Conservation (phyloP, 2,329 filamentous ascomycete species). For the Ascochyta pisi region DNA sequence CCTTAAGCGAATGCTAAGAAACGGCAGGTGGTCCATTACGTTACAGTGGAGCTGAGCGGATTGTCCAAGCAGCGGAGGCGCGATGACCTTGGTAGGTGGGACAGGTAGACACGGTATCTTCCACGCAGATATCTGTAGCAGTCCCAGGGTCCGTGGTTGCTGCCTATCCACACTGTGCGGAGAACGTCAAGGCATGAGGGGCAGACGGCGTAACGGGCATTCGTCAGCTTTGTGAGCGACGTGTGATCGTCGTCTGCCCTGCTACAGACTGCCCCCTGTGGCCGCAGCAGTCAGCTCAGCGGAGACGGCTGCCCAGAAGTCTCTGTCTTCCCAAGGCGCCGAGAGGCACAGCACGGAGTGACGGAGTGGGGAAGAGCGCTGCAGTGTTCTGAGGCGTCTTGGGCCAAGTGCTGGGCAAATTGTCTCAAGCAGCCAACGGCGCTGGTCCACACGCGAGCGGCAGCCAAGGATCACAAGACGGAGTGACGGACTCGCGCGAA, state of each 20-base stretch:
- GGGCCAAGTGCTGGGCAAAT: slow-evolving; percentile 36
- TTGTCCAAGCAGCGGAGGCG: slow-evolving; percentile 30
- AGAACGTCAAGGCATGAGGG: slow-evolving; percentile 1
- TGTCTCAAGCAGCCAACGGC: slow-evolving; percentile 22
- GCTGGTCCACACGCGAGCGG: slow-evolving; percentile 17
- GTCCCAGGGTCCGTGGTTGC: slow-evolving; percentile 1
- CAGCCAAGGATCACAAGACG: slow-evolving; percentile 38
- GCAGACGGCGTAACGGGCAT: slow-evolving; percentile 1
- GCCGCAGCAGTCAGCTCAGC: slow-evolving; percentile 18
- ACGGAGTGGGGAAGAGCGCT: slow-evolving; percentile 16
- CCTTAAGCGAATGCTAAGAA: slow-evolving; percentile 32
- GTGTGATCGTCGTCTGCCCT: slow-evolving; percentile 4
- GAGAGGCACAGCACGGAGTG: slow-evolving; percentile 22
- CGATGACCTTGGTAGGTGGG: slow-evolving; percentile 22
- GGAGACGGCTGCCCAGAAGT: slow-evolving; percentile 18
- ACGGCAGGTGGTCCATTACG: slow-evolving; percentile 33
- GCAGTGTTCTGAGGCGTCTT: slow-evolving; percentile 23
- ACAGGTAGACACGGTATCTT: slow-evolving; percentile 20
- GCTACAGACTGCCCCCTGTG: background rate
- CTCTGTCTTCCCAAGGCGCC: slow-evolving; percentile 28
- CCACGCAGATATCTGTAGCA: slow-evolving; percentile 20
- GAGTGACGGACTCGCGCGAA: slow-evolving; percentile 28
- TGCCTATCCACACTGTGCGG: slow-evolving; percentile 10
- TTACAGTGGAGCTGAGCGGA: slow-evolving; percentile 44
- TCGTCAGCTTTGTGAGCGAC: slow-evolving; percentile 11